A percentile compares a stretch with the other conserved stretches of the same genome.
phyloP scores from a whole-genome alignment of 495 filamentous ascomycete genomes.

The Acidiella bohemica region DNA sequence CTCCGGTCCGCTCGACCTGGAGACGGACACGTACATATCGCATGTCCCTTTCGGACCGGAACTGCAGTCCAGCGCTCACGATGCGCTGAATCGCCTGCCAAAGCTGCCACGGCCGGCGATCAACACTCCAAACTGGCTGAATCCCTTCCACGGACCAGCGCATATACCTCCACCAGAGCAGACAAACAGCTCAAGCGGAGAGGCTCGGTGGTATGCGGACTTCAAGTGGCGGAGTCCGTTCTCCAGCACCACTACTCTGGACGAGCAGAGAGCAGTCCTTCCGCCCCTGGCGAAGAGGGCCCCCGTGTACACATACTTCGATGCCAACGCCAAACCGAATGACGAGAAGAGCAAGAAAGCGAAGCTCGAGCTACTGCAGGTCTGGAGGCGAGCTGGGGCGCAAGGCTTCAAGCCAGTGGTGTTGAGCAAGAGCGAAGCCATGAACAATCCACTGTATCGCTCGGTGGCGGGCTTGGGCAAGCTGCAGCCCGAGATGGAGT shows the following conservation, averaged over 20 bases:
- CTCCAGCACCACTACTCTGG: conserved; percentile 69
- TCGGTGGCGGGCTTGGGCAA: conserved; percentile 47
- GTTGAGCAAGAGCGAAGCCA: conserved; percentile 65
- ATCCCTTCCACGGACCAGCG: conserved; percentile 50
- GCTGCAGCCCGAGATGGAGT: conserved; percentile 43
- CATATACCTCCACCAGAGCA: conserved; percentile 57
- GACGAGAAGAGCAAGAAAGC: conserved; percentile 48
- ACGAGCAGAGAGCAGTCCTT: conserved; percentile 76
- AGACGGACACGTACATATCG: conserved; percentile 6
- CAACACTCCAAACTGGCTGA: conserved; percentile 14
- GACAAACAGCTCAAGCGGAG: conserved; percentile 63
- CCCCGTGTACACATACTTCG: conserved; percentile 88
- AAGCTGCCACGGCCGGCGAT: conserved; percentile 10
- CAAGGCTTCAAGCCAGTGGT: conserved; percentile 81
- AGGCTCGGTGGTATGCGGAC: conserved; percentile 72
- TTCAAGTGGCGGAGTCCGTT: conserved; percentile 86
- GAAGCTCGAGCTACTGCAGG: conserved; percentile 64
- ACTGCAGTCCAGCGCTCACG: conserved; percentile 9
- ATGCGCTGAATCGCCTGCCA: conserved; percentile 13
- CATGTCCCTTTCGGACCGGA: conserved; percentile 14
- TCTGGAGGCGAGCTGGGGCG: conserved; percentile 87
- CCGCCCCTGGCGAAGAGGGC: conserved; percentile 61
- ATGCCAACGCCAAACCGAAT: conserved; percentile 46
- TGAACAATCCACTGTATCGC: conserved; percentile 69
- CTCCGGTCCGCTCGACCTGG: neutral